Conservation (phyloP, 352 stramenopile genomes). For the Globisporangium radiosum region DNA sequence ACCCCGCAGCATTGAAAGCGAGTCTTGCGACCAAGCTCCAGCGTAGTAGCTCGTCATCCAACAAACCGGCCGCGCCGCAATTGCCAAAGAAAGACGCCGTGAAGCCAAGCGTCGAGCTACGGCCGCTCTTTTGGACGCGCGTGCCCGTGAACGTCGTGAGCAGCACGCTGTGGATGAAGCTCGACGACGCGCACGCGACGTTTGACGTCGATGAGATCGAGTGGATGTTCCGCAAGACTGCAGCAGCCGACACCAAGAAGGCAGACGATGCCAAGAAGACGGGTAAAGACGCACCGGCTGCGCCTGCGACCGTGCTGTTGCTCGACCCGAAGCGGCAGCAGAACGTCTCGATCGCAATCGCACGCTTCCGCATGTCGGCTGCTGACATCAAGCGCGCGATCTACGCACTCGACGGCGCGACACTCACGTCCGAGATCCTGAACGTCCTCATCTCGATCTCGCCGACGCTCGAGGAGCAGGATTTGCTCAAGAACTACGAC, state of each 20-base stretch:
- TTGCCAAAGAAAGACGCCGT: conserved; percentile 83
- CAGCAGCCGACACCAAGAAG: conserved; percentile 45
- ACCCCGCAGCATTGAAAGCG: conserved; percentile 51
- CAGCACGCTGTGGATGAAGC: conserved; percentile 83
- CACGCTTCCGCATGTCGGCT: conserved; percentile 91
- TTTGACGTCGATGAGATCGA: conserved; percentile 83
- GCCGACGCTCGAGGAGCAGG: conserved; percentile 85
- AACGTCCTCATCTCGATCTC: conserved; percentile 87
- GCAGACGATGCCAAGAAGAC: conserved; percentile 72
- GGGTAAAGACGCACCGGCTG: conserved; percentile 29
- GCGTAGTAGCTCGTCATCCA: conserved; percentile 21
- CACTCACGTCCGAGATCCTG: conserved; percentile 75
- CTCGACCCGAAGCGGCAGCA: conserved; percentile 96
- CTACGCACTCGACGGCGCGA: conserved; percentile 65
- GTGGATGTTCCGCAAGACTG: conserved; percentile 86
- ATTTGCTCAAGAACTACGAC: conserved; percentile 89
- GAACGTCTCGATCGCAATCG: conserved; percentile 97
- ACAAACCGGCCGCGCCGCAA: conserved; percentile 58
- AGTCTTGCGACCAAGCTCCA: conserved; percentile 49
- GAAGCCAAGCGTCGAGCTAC: conserved; percentile 84
- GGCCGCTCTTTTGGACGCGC: conserved; percentile 86
- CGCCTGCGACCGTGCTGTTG: conserved; percentile 74
- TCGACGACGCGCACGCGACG: conserved; percentile 58
- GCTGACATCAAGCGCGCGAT: conserved; percentile 84
- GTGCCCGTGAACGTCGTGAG: conserved; percentile 84